Conservation (phyloP, 2,329 filamentous ascomycete species). For the Sarocladium oryzae region DNA sequence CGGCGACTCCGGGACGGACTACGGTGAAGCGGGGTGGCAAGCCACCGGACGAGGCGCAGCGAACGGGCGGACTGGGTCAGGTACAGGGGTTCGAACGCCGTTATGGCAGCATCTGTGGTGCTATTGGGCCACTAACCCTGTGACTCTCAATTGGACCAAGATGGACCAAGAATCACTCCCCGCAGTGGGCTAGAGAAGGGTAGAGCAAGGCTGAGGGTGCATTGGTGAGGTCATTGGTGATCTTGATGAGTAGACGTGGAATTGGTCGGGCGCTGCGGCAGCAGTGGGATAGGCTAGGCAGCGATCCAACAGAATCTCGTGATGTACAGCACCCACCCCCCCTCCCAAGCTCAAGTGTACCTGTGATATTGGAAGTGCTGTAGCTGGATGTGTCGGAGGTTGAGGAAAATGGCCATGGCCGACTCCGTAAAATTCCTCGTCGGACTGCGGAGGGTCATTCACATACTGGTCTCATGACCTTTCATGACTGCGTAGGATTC, state of each 20-base stretch:
- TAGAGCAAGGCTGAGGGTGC: constrained; percentile 4
- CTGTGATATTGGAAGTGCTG: too few relatives aligned
- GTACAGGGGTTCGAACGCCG: not conserved
- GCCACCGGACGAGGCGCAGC: constrained; percentile 27
- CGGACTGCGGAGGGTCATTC: not conserved
- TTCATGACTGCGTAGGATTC: not conserved
- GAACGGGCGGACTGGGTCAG: constrained; percentile 2
- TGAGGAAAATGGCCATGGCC: not conserved
- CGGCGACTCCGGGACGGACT: constrained; percentile 14
- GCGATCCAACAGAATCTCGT: not conserved
- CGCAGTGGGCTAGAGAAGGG: not conserved
- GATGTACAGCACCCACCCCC: too few relatives aligned
- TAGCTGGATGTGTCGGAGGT: not conserved
- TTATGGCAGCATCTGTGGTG: not conserved
- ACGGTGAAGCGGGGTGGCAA: constrained; percentile 15
- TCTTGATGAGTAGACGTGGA: not conserved
- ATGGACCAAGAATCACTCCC: not conserved
- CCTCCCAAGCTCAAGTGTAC: too few relatives aligned
- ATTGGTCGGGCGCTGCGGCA: not conserved
- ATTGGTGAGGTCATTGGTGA: constrained; percentile 9
- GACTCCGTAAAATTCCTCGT: not conserved
- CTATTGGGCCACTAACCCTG: not conserved
- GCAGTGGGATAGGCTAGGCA: not conserved
- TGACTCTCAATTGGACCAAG: not conserved
- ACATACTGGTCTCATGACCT: not conserved